These are phyloP conservation scores for Falciphora oryzae DNA, from an alignment of 2,329 filamentous ascomycete genomes.

Conservation along the genomic window DNA sequence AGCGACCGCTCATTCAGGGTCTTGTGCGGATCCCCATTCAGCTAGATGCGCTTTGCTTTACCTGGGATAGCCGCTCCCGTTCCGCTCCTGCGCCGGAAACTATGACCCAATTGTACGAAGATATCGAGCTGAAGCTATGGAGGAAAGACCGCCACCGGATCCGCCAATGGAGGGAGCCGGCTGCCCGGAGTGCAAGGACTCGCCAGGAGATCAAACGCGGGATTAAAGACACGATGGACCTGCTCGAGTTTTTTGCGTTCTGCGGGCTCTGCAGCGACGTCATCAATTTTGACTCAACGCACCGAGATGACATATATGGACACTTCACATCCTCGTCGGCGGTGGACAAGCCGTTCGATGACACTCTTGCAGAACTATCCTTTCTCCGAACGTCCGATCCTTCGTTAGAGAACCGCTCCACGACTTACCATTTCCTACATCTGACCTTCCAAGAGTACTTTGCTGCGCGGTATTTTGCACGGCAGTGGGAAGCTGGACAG, in stretches of 20 bases:
- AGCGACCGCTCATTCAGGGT: constrained; percentile 25
- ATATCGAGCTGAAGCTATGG: constrained; percentile 30
- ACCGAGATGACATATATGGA: constrained; percentile 18
- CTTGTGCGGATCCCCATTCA: constrained; percentile 38
- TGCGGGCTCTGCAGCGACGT: constrained; percentile 26
- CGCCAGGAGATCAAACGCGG: constrained; percentile 16
- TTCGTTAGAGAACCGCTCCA: constrained; percentile 14
- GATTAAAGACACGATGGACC: constrained; percentile 16
- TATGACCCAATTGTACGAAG: constrained; percentile 31
- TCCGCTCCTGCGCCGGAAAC: constrained; percentile 20
- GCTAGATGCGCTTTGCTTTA: constrained; percentile 37
- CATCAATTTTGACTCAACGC: constrained; percentile 25
- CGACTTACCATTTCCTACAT: constrained; percentile 34
- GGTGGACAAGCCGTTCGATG: constrained; percentile 4
- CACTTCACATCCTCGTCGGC: constrained; percentile 13
- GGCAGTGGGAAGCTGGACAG: constrained; percentile 21
- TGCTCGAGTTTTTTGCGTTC: constrained; percentile 31
- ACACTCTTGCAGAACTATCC: constrained; percentile 24
- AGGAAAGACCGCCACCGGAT: constrained; percentile 30
- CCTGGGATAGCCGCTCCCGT: constrained; percentile 23
- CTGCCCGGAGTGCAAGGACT: constrained; percentile 20
- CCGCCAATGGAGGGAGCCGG: constrained; percentile 14
- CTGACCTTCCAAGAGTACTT: constrained; percentile 38
- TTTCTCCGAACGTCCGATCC: constrained; percentile 30
- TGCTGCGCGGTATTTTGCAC: constrained; percentile 33